Base-by-base conservation (phyloP, 352 stramenopile genomes). In the Hyphochytrium catenoides region DNA sequence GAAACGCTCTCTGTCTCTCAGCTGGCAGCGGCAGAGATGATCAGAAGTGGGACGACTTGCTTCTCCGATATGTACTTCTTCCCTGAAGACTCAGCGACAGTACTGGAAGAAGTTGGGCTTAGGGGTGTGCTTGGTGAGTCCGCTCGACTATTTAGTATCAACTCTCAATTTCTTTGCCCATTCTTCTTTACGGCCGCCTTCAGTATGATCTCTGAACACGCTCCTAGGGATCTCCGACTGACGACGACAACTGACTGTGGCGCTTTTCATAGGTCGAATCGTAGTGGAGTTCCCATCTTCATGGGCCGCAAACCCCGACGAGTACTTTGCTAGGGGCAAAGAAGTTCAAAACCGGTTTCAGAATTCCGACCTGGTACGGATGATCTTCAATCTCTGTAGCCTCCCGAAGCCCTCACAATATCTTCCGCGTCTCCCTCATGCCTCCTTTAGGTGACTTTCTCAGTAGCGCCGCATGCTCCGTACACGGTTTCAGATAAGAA, bases 1-100 rank as follows among this genome's bases (percentile, higher is more conserved):
- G n/a, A 3, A 12, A 8, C 35, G 20, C 2, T 11, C 16, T 35
- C 14, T 25, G 39, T 52, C 26, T 71, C 68, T 43, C 56, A 52
- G 12, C 64, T 83, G 31, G 71, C 70, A 1, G 59, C 58, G 3
- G 72, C 72, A n/a, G 74, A 89, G 56, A 82, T 85, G 61, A 60
- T 89, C n/a, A 62, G 67, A 14, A 49, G 59, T 26, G 74, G 74
- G 21, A 84, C 69, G 18, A 89, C 74, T 11, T 87, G 72, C 49
- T 81, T 65, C 50, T 84, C 84, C 37, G 72, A 89, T 52, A 89
- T 89, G 74, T 87, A 83, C 59, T 84, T 82, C 47, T 84, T 79
- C 45, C 52, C 64, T 0, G 45, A 69, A 2, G 52, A 62, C 6
- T 49, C 54, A 5, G 64, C 56, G 23, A 36, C 56, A 9, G 68